Base-by-base conservation (phyloP, 1,284 basidiomycete species). In the Mycena sp. region DNA sequence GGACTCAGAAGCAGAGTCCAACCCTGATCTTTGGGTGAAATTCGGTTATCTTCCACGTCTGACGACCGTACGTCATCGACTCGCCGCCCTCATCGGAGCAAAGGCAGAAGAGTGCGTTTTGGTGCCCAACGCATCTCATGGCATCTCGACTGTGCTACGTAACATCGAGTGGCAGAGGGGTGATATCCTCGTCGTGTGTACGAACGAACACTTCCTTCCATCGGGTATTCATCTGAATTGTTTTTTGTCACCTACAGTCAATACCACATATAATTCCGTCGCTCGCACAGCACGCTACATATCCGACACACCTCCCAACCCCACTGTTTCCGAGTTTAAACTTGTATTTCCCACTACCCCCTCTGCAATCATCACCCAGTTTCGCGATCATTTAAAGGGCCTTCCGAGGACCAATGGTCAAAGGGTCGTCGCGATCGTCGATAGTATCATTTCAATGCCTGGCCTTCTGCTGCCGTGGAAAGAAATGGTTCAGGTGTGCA, bases 391-490 rank as follows among this genome's bases (percentile, higher is more conserved):
- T 57, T n/a, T 68, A 21, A 19, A 28, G 21, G 25, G 21, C 35
- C 52, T 68, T 28, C 51, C 58, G 4, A 40, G 61, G 19, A 43
- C 49, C 26, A 21, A 32, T 5, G 55, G 55, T 58, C 83, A 68
- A 70, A 79, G 76, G 57, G 81, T 89, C 11, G 81, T 96, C 19
- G 89, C 89, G 0, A 74, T 96, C 11, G 85, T 97, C 21, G 95
- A 97, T 73, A 78, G 83, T 23, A 91, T 97, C 64, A 77, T 83
- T 1, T 87, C 91, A 2, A 81, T 81, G 41, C 95, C 95, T 0
- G 94, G 90, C 0, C 84, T 87, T 6, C 72, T 81, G 1, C 77
- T 94, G 23, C 95, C 95, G 0, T 97, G 95, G 95, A 80, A 90
- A 72, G 85, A 89, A 65, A 81, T 96, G 74, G 87, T 91, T 0